Evolutionary conservation across 768 basidiomycete species (phyloP), one percentile per base, ranked within the genome.

Genomic region (Suillus paluster): DNA sequence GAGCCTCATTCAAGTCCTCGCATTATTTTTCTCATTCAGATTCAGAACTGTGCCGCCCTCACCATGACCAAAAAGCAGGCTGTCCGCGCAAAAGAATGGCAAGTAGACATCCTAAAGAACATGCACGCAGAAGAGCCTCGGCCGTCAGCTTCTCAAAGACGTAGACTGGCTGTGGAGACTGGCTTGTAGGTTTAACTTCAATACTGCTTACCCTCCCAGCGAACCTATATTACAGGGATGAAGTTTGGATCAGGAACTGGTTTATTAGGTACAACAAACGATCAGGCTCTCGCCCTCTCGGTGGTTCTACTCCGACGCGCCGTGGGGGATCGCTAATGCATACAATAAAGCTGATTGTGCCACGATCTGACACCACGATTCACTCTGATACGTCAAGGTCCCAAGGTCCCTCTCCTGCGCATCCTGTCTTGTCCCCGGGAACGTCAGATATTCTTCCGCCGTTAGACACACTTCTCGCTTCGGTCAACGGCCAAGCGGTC

Each of bases 201-300:
- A 55, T 41, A 19, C 66, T 38, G 42, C 57, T 65, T 67, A 33
- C 30, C 19, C 17, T 42, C 23, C 11, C 38, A 23, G 39, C 36
- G 39, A 10, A 36, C 14, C 8, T 48, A 48, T 57, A 34, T 34
- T 33, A 38, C 55, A 74, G 73, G 23, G 70, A 76, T 61, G 61
- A 70, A 33, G 64, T 64, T 50, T 74, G 73, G 73, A 55, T 74
- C 60, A 74, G 30, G 55, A 68, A 60, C 61, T 74, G 73, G 73
- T 76, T 76, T 36, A 46, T 38, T 4, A 72, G 74, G 10, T 71
- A 70, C 49, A 71, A 73, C 57, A 68, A 66, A 71, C 63, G 60
- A 21, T 23, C 14, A n/a, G n/a, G n/a, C n/a, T n/a, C n/a, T n/a
- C 59, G 62, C n/a, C 45, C 63, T 30, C 71, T 12, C 33, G 8